These are phyloP conservation scores for Spiromastix sp. DNA, from an alignment of 2,329 filamentous ascomycete genomes.

Conservation along the genomic window DNA sequence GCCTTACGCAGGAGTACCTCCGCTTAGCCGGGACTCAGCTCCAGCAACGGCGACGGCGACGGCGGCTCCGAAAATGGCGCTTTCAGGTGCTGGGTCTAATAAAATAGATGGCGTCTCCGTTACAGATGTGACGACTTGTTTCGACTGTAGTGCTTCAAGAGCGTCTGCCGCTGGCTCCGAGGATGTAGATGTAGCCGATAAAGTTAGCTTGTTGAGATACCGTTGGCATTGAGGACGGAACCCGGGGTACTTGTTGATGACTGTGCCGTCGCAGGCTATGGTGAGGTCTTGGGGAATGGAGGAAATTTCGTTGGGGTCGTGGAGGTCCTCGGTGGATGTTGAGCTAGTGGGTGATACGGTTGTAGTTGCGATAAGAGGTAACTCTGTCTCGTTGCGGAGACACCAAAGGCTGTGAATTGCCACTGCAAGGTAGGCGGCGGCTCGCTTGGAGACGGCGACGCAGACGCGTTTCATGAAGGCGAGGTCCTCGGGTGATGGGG, in stretches of 20 bases:
- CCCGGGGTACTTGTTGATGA: conserved; percentile 42
- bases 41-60: conserved; percentile 37
- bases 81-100: conserved; percentile 33
- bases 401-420: conserved; percentile 54
- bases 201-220: conserved; percentile 32
- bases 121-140: conserved; percentile 4
- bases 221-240: conserved; percentile 35
- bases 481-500: conserved; percentile 40
- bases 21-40: too few species aligned
- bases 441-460: conserved; percentile 46
- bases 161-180: background rate
- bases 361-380: conserved; percentile 9
- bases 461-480: conserved; percentile 44
- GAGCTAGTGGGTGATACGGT: conserved; percentile 10
- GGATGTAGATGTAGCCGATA: conserved; percentile 13
- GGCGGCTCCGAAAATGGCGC: conserved; percentile 36
- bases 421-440: conserved; percentile 52
- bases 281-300: conserved; percentile 24
- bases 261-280: conserved; percentile 43
- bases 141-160: background rate
- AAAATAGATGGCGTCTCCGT: conserved; percentile 21
- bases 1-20: too few species aligned
- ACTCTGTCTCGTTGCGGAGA: conserved; percentile 41
- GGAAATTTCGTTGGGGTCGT: conserved; percentile 21
- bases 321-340: conserved; percentile 11